A percentile compares a stretch with the other conserved stretches of the same genome.
phyloP scores from a whole-genome alignment of 2,329 filamentous ascomycete genomes.

The Penicillium sp. region DNA sequence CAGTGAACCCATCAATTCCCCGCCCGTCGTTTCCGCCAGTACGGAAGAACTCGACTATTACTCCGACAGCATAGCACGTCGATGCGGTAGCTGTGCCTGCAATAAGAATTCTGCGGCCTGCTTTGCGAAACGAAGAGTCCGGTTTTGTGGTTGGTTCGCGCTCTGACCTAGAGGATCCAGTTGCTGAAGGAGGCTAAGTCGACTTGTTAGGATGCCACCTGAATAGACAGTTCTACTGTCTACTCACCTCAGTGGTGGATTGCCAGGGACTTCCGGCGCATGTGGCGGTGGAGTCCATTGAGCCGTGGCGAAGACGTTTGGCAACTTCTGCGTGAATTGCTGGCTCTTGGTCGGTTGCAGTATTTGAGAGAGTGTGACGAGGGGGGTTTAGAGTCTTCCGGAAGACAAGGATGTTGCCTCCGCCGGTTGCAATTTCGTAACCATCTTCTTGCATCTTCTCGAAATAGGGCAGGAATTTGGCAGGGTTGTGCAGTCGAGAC shows the following conservation, averaged over 20 bases:
- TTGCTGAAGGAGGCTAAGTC: constrained; percentile 15
- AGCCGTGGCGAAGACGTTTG: constrained; percentile 9
- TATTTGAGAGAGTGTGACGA: neutral
- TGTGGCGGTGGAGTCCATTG: constrained; percentile 1
- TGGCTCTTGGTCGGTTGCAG: neutral
- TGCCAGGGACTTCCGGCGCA: neutral
- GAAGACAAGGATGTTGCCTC: constrained; percentile 43
- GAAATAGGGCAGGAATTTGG: constrained; percentile 43
- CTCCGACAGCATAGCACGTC: constrained; percentile 43
- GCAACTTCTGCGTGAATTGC: constrained; percentile 10
- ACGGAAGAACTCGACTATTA: constrained; percentile 42
- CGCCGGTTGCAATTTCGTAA: constrained; percentile 44
- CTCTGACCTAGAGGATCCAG: neutral
- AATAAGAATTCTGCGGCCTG: constrained; percentile 35
- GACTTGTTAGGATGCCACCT: constrained; percentile 28
- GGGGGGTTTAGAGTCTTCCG: constrained; percentile 16
- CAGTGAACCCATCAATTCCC: constrained; percentile 40
- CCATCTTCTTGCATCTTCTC: constrained; percentile 38
- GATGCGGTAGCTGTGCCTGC: constrained; percentile 34
- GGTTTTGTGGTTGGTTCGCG: neutral
- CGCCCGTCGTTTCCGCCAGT: constrained; percentile 40
- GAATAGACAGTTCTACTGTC: constrained; percentile 21
- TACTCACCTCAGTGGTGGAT: constrained; percentile 22
- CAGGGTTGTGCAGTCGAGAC: constrained; percentile 37
- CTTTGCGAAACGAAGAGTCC: constrained; percentile 16